Base-by-base conservation (phyloP, 495 filamentous ascomycete genomes). In the Bacidia rubella region DNA sequence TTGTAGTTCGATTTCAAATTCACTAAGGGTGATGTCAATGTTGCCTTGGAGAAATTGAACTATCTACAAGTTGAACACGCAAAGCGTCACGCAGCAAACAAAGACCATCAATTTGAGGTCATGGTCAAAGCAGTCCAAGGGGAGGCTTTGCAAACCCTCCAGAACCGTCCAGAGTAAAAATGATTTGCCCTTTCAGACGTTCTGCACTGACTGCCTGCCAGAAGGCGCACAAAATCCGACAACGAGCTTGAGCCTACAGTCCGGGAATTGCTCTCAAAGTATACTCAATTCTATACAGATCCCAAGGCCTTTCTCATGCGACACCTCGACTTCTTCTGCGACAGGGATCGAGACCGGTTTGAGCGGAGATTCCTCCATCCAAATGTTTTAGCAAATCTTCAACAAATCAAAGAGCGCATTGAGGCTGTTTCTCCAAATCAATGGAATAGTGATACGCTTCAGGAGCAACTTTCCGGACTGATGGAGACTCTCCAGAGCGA, bases 1-100 rank as follows among this genome's bases (percentile, higher is more conserved):
- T n/a, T 54, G 57, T 44, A 59, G 58, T 94, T 96, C 61, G 76
- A 78, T 54, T 69, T 92, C 55, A 82, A 84, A 59, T 89, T 95
- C 63, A 96, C 87, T 12, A 83, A 80, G 55, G 90, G 92, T 9
- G 88, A 97, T 66, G 84, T 86, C n/a, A 79, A 80, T 11, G 85
- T 95, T 22, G 76, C 78, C n/a, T 76, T 82, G 49, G 78, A 77
- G 45, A 97, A 97, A 61, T 75, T 96, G 10, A 73, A 74, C 60
- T 88, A 80, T 62, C 72, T 98, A 11, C 89, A 97, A 60, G 80
- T 78, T 49, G 74, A 72, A 23, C 87, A 96, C 65, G 75, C 80
- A 1, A 63, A 70, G 48, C 65, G 67, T 32, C 68, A 67, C 46
- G 68, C 63, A 12, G 60, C 60, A 38, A 64, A 52, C 12, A 57